These are phyloP conservation scores for Gymnopilus dilepis DNA, from an alignment of 768 basidiomycete genomes.

Conservation along the genomic window DNA sequence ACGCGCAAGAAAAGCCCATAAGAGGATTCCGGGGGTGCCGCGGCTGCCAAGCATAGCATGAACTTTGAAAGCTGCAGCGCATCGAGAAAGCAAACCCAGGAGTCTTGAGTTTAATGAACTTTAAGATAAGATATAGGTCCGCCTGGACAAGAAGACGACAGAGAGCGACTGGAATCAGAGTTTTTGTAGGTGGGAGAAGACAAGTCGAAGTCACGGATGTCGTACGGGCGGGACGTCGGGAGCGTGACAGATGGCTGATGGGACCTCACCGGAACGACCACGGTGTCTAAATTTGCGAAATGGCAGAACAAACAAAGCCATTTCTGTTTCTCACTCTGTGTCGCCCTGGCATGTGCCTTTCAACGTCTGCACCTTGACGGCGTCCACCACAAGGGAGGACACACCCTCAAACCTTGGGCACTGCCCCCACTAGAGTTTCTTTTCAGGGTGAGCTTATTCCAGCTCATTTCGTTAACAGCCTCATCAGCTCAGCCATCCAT, in stretches of 20 bases:
- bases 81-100: background rate
- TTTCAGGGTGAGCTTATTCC: slow-evolving; percentile 7
- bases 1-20: background rate
- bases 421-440: background rate
- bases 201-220: slow-evolving; percentile 1
- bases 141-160: background rate
- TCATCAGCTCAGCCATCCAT: background rate
- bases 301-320: slow-evolving; percentile 3
- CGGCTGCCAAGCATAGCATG: background rate
- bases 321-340: slow-evolving; percentile 11
- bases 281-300: background rate
- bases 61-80: background rate
- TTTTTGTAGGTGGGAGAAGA: background rate
- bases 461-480: background rate
- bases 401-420: slow-evolving; percentile 8
- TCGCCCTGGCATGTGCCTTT: slow-evolving; percentile 16
- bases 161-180: background rate
- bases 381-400: slow-evolving; percentile 13
- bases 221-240: slow-evolving; percentile 4
- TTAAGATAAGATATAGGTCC: background rate
- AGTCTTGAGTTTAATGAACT: background rate
- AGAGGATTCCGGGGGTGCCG: background rate
- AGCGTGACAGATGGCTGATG: slow-evolving; percentile 8
- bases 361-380: slow-evolving; percentile 19
- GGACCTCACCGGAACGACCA: background rate